phyloP scores from a whole-genome alignment of 768 basidiomycete genomes.

The Amanita inopinata region DNA sequence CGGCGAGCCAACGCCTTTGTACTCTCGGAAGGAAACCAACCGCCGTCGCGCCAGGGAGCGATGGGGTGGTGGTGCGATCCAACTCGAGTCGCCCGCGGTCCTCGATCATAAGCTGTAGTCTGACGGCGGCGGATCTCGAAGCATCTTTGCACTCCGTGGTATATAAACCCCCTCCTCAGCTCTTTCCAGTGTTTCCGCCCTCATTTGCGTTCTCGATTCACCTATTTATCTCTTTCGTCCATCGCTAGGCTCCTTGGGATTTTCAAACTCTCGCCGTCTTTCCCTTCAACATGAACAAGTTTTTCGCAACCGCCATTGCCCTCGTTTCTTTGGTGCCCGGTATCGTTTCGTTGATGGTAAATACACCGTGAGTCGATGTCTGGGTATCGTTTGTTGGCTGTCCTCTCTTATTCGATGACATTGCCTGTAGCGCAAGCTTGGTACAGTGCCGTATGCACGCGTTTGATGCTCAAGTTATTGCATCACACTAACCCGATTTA shows the following conservation, averaged over 20 bases:
- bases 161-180: slow-evolving; percentile 1
- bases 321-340: slow-evolving; percentile 28
- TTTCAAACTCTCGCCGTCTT: slow-evolving; percentile 4
- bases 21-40: no score
- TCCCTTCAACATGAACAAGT: slow-evolving; percentile 25
- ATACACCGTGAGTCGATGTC: slow-evolving; percentile 44
- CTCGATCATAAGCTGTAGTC: slow-evolving; percentile 2
- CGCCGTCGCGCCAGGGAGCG: no score
- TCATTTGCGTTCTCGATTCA: neutral
- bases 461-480: neutral
- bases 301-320: slow-evolving; percentile 23
- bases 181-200: neutral
- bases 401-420: neutral
- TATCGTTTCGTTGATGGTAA: slow-evolving; percentile 40
- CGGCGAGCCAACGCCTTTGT: no score
- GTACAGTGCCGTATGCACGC: slow-evolving; percentile 41
- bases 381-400: neutral
- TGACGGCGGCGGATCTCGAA: slow-evolving; percentile 7
- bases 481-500: neutral
- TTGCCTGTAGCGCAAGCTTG: slow-evolving; percentile 16
- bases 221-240: slow-evolving; percentile 11
- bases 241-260: slow-evolving; percentile 2
- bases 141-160: neutral
- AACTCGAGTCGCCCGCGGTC: no score
- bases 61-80: no score